phyloP scores from a whole-genome alignment of 2,329 filamentous ascomycete species.

The Colletotrichum eleusines region DNA sequence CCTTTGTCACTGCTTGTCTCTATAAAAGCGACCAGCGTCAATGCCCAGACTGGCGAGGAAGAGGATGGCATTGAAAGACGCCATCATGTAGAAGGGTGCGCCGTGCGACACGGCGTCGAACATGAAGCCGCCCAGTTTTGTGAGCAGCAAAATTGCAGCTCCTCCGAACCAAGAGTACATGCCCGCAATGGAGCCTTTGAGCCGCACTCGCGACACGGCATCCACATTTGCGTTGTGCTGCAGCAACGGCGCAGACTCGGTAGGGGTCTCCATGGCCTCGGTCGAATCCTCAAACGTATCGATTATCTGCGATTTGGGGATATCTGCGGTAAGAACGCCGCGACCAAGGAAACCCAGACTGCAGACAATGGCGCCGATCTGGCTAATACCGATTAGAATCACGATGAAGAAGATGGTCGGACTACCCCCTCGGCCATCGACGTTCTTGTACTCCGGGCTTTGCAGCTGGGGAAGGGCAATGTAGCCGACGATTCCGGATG shows the following conservation, averaged over 20 bases:
- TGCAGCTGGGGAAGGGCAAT: constrained; percentile 78
- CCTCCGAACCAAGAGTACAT: constrained; percentile 94
- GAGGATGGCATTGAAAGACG: constrained; percentile 83
- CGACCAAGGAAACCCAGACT: constrained; percentile 89
- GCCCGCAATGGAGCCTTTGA: constrained; percentile 95
- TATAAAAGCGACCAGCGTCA: constrained; percentile 59
- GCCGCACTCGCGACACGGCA: constrained; percentile 62
- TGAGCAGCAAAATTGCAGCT: constrained; percentile 88
- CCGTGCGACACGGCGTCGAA: constrained; percentile 82
- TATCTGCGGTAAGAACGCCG: constrained; percentile 74
- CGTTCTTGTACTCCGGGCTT: constrained; percentile 79
- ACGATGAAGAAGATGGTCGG: constrained; percentile 80
- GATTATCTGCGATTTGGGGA: constrained; percentile 48
- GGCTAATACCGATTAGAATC: constrained; percentile 86
- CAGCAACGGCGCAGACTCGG: constrained; percentile 58
- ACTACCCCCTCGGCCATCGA: constrained; percentile 74
- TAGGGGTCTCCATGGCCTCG: constrained; percentile 51
- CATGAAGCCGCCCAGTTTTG: constrained; percentile 87
- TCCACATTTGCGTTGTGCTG: constrained; percentile 45
- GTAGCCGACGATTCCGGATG: constrained; percentile 84
- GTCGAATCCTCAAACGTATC: constrained; percentile 44
- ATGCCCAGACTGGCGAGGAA: constrained; percentile 68
- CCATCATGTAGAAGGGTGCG: constrained; percentile 95
- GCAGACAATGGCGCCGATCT: constrained; percentile 97
- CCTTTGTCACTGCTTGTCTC: constrained; percentile 30